Evolutionary conservation across 179 eudicot species (phyloP).

Genomic region (Dionaea muscipula): DNA sequence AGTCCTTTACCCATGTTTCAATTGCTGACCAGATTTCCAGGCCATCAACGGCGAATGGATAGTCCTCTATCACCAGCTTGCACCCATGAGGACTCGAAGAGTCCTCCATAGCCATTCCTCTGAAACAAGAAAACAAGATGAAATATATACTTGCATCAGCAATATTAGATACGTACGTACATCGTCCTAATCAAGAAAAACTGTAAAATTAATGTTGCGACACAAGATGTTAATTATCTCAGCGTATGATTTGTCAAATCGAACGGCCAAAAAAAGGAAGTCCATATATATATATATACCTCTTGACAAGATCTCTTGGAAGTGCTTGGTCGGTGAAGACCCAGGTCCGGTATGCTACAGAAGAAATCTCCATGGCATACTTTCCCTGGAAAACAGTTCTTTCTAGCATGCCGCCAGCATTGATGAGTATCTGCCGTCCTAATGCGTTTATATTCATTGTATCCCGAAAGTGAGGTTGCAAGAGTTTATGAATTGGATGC

Average conservation of each 20-base stretch:
- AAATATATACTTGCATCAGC: too few relatives aligned
- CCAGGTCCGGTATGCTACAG: conserved; percentile 33
- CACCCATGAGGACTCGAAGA: conserved; percentile 34
- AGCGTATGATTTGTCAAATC: too few relatives aligned
- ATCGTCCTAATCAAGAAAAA: too few relatives aligned
- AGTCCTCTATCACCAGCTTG: conserved; percentile 62
- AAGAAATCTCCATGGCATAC: conserved; percentile 29
- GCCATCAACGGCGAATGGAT: conserved; percentile 84
- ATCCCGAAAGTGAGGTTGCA: conserved; percentile 41
- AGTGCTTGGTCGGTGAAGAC: conserved; percentile 40
- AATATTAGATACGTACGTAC: too few relatives aligned
- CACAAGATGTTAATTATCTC: too few relatives aligned
- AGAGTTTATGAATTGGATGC: conserved; percentile 38
- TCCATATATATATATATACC: conserved; percentile 28
- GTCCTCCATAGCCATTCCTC: conserved; percentile 75
- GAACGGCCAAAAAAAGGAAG: too few relatives aligned
- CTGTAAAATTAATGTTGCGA: too few relatives aligned
- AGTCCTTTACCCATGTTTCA: conserved; percentile 56
- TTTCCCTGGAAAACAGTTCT: conserved; percentile 23
- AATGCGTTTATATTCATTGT: conserved; percentile 40
- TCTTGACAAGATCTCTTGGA: conserved; percentile 39
- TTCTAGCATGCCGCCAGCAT: conserved; percentile 36
- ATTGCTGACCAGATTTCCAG: conserved; percentile 77
- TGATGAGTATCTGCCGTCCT: conserved; percentile 30
- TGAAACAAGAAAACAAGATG: conserved; percentile 16